Base-by-base conservation (phyloP, 305 asterid species). In the Fraxinus platypoda region DNA sequence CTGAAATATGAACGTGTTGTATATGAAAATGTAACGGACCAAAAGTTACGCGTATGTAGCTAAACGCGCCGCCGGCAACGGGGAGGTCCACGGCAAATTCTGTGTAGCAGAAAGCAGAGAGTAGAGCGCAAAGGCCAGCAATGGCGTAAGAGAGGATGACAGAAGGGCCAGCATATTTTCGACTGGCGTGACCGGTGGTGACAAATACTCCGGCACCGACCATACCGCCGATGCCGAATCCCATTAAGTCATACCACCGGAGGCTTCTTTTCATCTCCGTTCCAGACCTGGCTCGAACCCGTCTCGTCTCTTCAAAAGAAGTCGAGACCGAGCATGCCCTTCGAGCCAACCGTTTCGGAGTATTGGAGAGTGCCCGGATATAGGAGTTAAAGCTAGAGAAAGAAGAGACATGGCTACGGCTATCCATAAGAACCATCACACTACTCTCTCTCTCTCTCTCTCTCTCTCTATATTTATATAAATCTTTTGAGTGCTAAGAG, bases 41-140 rank as follows among this genome's bases (percentile, higher is more conserved):
- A 17, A 95, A 95, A 23, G 98, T 95, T 77, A 92, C 90, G 31
- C 97, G 97, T 81, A 95, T 90, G 87, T 94, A 95, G 84, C 97
- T 94, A 83, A 95, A 95, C 70, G 98, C 97, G 21, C 98, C 98
- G 76, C 98, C 98, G 74, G 98, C 98, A 41, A 95, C 98, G 64
- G 98, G 98, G 95, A 95, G 90, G 86, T 92, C 97, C 21, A 95
- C 98, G 83, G 98, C 98, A 82, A 95, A 95, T 82, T 95, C 98
- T n/a, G 99, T 93, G 88, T 95, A 95, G 84, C 99, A 94, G 84
- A 94, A 94, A 8, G 99, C 95, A n/a, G 99, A 95, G 54, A 95
- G 93, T 13, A 95, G 97, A 2, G 99, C 98, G 78, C 97, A 93
- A 68, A 95, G 79, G 13, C 99, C 99, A 57, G 99, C 98, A 91